phyloP scores from a whole-genome alignment of 1,284 basidiomycete genomes.

The Microbotryum silenes-acaulis region DNA sequence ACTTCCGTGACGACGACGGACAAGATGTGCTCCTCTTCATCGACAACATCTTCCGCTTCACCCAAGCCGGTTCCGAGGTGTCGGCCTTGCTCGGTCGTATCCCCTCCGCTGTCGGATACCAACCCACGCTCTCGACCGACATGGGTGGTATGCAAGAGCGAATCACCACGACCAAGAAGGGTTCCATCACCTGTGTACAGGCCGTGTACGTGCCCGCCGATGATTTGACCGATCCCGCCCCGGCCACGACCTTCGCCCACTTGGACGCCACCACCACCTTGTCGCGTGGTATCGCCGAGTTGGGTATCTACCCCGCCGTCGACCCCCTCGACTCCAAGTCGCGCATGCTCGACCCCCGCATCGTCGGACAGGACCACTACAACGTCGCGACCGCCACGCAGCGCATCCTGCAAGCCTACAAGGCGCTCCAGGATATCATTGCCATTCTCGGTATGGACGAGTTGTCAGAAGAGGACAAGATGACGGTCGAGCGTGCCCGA shows the following conservation, averaged over 20 bases:
- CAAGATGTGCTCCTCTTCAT: conserved; percentile 99
- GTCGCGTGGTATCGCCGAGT: conserved; percentile 97
- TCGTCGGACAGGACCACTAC: conserved; percentile 89
- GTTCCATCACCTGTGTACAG: conserved; percentile 98
- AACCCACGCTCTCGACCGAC: conserved; percentile 97
- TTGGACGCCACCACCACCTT: conserved; percentile 99
- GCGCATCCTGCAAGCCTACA: conserved; percentile 99
- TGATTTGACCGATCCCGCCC: conserved; percentile 99
- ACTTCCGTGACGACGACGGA: conserved; percentile 99
- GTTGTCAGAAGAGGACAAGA: conserved; percentile 98
- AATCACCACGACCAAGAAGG: conserved; percentile 88
- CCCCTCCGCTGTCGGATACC: conserved; percentile 99
- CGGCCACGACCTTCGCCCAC: conserved; percentile 98
- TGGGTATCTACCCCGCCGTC: conserved; percentile 99
- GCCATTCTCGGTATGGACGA: conserved; percentile 99
- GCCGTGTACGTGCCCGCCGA: conserved; percentile 99
- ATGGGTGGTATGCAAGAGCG: conserved; percentile 93
- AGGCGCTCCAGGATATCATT: conserved; percentile 87
- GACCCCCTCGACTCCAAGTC: conserved; percentile 99
- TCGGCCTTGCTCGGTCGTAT: conserved; percentile 99
- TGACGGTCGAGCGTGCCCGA: conserved; percentile 67
- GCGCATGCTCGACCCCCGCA: conserved; percentile 98
- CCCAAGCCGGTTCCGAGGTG: conserved; percentile 91
- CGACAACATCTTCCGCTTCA: conserved; percentile 95
- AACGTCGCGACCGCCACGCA: conserved; percentile 89